These are phyloP conservation scores for Euphorbia schlechtendalii DNA, from an alignment of 441 rosid species.

Conservation along the genomic window DNA sequence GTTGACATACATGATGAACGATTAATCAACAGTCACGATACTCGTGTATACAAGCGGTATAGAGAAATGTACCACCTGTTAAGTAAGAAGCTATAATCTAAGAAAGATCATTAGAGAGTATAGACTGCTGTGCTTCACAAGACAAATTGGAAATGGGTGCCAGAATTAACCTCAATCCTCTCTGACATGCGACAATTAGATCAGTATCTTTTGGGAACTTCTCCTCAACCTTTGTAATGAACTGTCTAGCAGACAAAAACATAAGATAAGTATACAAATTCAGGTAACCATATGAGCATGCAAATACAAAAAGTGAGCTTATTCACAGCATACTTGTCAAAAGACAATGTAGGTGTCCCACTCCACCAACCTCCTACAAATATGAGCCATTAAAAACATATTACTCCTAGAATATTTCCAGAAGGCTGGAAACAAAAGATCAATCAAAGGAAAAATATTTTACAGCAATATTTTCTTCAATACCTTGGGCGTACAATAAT, in stretches of 20 bases:
- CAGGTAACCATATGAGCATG: slow-evolving; percentile 7
- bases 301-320: slow-evolving; percentile 12
- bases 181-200: slow-evolving; percentile 89
- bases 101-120: too few species aligned
- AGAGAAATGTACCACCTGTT: background rate
- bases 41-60: background rate
- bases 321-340: slow-evolving; percentile 45
- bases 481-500: background rate
- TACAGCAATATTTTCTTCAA: background rate
- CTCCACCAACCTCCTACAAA: slow-evolving; percentile 97
- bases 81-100: too few species aligned
- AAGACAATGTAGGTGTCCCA: slow-evolving; percentile 65
- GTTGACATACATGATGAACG: too few species aligned
- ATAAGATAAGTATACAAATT: slow-evolving; percentile 8
- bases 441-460: background rate
- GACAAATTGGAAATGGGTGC: background rate
- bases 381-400: slow-evolving; percentile 18
- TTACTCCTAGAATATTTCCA: background rate
- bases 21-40: background rate
- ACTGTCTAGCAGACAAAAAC: slow-evolving; percentile 44
- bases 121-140: too few species aligned
- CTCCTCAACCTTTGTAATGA: slow-evolving; percentile 61
- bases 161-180: slow-evolving; percentile 71
- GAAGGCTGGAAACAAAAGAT: background rate
- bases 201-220: slow-evolving; percentile 72